Base-by-base conservation (phyloP, 441 rosid genomes). In the Rhodomyrtus psidioides region DNA sequence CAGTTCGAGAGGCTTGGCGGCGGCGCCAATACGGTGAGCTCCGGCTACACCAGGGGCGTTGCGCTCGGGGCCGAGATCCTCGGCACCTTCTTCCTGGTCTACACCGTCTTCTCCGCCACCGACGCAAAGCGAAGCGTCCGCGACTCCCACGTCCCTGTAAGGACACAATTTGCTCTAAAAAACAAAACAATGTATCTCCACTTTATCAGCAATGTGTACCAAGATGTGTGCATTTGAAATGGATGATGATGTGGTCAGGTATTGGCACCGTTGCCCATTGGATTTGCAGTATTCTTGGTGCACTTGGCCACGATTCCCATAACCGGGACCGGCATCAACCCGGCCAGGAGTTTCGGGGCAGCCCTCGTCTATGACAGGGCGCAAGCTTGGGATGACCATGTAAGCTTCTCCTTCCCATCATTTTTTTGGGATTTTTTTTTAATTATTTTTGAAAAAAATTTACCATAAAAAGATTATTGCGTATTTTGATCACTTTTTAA, bases 91-190 rank as follows among this genome's bases (percentile, higher is more conserved):
- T 88, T 91, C n/a, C 93, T 92, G 8, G 93, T 92, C 54, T 92
- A 92, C 88, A 92, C 94, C 0, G 94, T 92, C 60, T 92, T 92
- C 88, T 92, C 94, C 8, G 94, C 94, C 24, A 92, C 93, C 12
- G 94, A 92, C 13, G 94, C 94, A 12, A 92, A 92, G 89, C 92
- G 94, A 58, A 92, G 57, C 30, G 92, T 92, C 26, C 89, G 94
- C 39, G 94, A 92, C 84, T 91, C 94, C 83, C 93, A 92, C 82
- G 92, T 92, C 59, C 92, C 94, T 3, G 94, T 92, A 90, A 90
- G 91, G 19, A 9, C n/a, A 21, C 26, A 2, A 65, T 19, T 5
- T 65, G 76, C 49, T 19, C 76, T 65, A 0, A 12, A 34, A 19
- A 65, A 34, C 46, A 2, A 34, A 19, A 34, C 13, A 4, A 0